Evolutionary conservation across 1,284 basidiomycete genomes (phyloP), one percentile per base, ranked within the genome.

Genomic region (Boletellus deceptivus): DNA sequence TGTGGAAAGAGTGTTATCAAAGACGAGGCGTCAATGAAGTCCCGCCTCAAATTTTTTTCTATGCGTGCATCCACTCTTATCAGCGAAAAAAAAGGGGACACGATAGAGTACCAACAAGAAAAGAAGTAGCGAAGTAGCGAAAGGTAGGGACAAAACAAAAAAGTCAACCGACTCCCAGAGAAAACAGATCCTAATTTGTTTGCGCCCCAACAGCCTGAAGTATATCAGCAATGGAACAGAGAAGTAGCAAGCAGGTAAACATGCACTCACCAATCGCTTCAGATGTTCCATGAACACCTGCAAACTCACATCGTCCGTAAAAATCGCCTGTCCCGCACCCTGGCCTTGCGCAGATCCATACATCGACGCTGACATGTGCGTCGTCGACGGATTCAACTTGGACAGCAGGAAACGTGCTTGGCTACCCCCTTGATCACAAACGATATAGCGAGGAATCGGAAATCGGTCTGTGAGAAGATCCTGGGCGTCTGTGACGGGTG

Each of bases 291-390:
- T 95, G 75, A 97, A 96, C 52, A 96, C 91, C 70, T 95, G 93
- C 73, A 96, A 79, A 69, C 91, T 95, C 54, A 99, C 96, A 72
- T 99, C 97, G 72, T 99, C 97, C 48, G 97, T 99, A 70, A 98
- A 98, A 74, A 99, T 98, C 16, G 94, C 93, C 68, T 93, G 90
- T 4, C 95, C 96, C 1, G 79, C 70, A 39, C 79, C 81, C 31
- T 82, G 80, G 7, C 78, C 76, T 11, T 78, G 73, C 3, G 81
- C 77, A 2, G 82, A 79, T 22, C 92, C 92, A 66, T 93, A 93
- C 82, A 95, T 93, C 52, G 81, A 84, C 42, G 86, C 84, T 20
- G 87, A 88, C 86, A 97, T 95, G 71, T 99, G 96, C 47, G 96
- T 99, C 47, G 96, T 99, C 50, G 92, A 95, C 3, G 97, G 97